Evolutionary conservation across 164 flowering plant species (phyloP), one percentile per base, ranked within the genome.

Genomic region (Echeveria elegans): DNA sequence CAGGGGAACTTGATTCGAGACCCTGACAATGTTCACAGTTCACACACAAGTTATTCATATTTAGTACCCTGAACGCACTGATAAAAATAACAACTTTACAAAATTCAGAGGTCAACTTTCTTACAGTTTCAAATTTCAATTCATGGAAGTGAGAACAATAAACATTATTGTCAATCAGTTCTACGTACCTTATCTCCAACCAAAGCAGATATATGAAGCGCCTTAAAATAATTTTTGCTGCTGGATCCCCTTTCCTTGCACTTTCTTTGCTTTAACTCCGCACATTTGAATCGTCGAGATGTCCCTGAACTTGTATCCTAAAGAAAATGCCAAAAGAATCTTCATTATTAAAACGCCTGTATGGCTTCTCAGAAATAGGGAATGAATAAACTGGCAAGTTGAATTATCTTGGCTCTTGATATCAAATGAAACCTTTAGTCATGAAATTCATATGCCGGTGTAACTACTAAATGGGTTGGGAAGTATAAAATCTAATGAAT

Each of bases 1-100:
- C 63, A 66, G 63, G 67, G 36, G 66, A 67, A 65, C 66, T 63
- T 58, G 72, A 62, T 63, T 70, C 74, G 48, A 19, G 69, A 31
- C 71, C 67, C 80, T 75, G 66, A n/a, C 29, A 29, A 41, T 60
- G 26, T 37, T 23, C 26, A 67, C 7, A 70, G n/a, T n/a, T n/a
- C n/a, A n/a, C n/a, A n/a, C n/a, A n/a, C n/a, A n/a, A n/a, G n/a
- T n/a, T n/a, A n/a, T n/a, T n/a, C n/a, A n/a, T n/a, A n/a, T n/a
- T n/a, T n/a, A n/a, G n/a, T n/a, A n/a, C n/a, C n/a, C n/a, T n/a
- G n/a, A n/a, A n/a, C n/a, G n/a, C n/a, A n/a, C n/a, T n/a, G n/a
- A 56, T 12, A 29, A 28, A 56, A 26, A 16, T 26, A 28, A 14
- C 31, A 29, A 29, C 19, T 12, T 3, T 15, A 12, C 11, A 11